Conservation (phyloP, 192 early-diverging fungal genomes). For the Gonapodya sp. region DNA sequence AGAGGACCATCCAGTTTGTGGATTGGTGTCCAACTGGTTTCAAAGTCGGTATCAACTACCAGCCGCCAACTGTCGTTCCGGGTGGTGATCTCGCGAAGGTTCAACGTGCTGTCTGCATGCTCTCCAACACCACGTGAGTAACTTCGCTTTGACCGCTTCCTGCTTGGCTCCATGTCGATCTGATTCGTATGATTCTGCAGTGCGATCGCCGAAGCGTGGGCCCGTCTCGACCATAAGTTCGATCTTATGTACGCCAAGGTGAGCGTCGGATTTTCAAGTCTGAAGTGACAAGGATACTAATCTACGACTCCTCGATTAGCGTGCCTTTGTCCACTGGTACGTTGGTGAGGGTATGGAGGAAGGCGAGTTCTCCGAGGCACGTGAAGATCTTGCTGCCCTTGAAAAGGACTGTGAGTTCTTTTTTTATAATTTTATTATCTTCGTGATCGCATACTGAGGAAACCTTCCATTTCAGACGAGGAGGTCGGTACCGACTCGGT, state of each 20-base stretch:
- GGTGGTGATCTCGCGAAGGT: conserved; percentile 22
- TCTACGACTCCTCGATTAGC: conserved; percentile 2
- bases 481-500: conserved; percentile 96
- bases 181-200: background rate
- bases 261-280: background rate
- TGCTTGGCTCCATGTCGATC: background rate
- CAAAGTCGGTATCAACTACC: conserved; percentile 24
- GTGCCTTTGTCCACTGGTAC: conserved; percentile 21
- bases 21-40: conserved; percentile 22
- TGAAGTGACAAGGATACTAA: background rate
- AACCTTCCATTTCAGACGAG: conserved; percentile 21
- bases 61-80: conserved; percentile 20
- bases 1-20: conserved; percentile 22
- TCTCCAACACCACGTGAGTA: conserved; percentile 17
- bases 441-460: background rate
- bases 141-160: background rate
- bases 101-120: conserved; percentile 21
- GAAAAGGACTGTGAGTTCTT: conserved; percentile 90
- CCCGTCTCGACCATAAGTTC: conserved; percentile 23
- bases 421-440: background rate
- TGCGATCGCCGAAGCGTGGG: conserved; percentile 21
- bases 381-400: conserved; percentile 98
- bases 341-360: conserved; percentile 59
- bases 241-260: conserved; percentile 21
- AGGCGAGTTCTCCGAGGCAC: conserved; percentile 99